Evolutionary conservation across 2,329 filamentous ascomycete species (phyloP), one percentile per base, ranked within the genome.

Genomic region (Cryphonectria carpinicola): DNA sequence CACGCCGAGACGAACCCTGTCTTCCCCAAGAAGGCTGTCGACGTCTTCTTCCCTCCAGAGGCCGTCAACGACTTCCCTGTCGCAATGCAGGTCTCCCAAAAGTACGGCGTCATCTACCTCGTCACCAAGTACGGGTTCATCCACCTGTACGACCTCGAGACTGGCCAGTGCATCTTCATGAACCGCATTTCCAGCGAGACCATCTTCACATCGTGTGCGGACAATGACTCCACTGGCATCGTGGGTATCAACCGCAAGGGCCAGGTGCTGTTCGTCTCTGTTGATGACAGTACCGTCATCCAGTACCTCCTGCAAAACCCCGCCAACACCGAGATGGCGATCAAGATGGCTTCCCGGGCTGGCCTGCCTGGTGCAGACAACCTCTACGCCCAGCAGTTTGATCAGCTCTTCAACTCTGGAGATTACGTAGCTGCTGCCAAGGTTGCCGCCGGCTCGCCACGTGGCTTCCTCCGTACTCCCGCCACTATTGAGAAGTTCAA

Each of bases 41-140:
- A 98, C 79, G 94, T 99, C 72, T 98, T 96, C 85, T 99, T 98
- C 87, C 96, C 96, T 1, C 89, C 93, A 63, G 96, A 99, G 83
- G 96, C 96, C 14, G 92, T 91, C 74, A 98, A 96, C 81, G 96
- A 99, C 80, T 99, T 99, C 85, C 96, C 97, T 1, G 96, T 99
- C 69, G 95, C 95, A 25, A 96, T 99, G 84, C 97, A 99, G 83
- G 92, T 99, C 63, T 98, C 96, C 4, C 91, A 94, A 78, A 97
- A 96, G 83, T 99, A 99, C 82, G 95, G 95, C 78, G 90, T 99
- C 79, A 92, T 99, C 78, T 98, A 98, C 83, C 90, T 99, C 78
- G 94, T 99, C 73, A 99, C 96, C 70, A 99, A 99, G 82, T 99
- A 98, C 78, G 96, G 96, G 67, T 99, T 98, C 84, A 98, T 99